phyloP scores from a whole-genome alignment of 805 yeast genomes.

The Saturnispora bothae region DNA sequence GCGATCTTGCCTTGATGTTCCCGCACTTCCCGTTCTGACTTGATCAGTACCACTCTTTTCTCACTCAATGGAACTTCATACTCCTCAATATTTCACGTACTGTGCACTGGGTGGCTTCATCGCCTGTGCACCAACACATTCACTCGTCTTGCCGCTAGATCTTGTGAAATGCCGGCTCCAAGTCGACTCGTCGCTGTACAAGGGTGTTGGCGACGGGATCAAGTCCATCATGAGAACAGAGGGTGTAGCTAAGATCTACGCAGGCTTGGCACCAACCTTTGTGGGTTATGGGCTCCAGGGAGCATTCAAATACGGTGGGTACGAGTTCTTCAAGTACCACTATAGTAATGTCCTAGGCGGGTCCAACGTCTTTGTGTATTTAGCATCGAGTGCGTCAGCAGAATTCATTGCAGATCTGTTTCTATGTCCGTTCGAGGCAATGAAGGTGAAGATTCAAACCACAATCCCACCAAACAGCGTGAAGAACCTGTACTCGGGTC shows the following conservation, averaged over 20 bases:
- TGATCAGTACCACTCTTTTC: not conserved
- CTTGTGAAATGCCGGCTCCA: constrained; percentile 89
- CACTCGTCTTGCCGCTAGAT: constrained; percentile 87
- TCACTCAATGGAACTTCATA: constrained; percentile 28
- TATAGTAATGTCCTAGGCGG: constrained; percentile 62
- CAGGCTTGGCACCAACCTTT: constrained; percentile 88
- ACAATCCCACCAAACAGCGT: constrained; percentile 76
- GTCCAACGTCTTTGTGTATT: constrained; percentile 60
- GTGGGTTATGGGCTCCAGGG: constrained; percentile 94
- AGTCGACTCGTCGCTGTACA: constrained; percentile 65
- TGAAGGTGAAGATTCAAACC: constrained; percentile 90
- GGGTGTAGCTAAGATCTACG: constrained; percentile 67
- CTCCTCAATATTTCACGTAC: constrained; percentile 56
- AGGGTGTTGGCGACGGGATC: constrained; percentile 77
- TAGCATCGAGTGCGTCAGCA: constrained; percentile 86
- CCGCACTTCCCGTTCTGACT: no score
- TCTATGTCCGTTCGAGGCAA: constrained; percentile 90
- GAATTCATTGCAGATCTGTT: constrained; percentile 87
- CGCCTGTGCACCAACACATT: constrained; percentile 97
- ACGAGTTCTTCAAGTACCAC: constrained; percentile 79
- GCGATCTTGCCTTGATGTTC: no score
- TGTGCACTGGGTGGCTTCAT: constrained; percentile 70
- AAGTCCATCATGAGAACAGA: constrained; percentile 57
- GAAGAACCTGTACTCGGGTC: constrained; percentile 45
- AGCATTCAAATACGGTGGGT: constrained; percentile 94